Percentiles rank a stretch among this genome's conserved stretches.
These are phyloP conservation scores for Rhynchospora breviuscula DNA, from an alignment of 176 grass and related monocot genomes.

Conservation along the genomic window DNA sequence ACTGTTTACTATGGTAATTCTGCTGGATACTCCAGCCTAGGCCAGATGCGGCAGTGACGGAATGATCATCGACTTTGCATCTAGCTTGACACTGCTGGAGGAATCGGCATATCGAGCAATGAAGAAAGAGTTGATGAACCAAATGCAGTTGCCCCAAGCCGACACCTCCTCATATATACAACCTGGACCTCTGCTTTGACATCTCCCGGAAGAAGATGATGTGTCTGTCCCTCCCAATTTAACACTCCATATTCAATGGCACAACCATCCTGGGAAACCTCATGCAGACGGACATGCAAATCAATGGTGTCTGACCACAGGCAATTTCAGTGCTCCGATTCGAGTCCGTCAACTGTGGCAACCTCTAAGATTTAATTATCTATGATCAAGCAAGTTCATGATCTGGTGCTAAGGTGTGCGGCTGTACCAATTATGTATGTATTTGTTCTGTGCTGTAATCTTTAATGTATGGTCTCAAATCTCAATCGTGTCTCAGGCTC, in stretches of 20 bases:
- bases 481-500: no score
- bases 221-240: not conserved
- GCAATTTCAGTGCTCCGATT: no score
- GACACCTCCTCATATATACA: not conserved
- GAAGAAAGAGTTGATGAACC: not conserved
- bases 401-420: no score
- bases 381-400: no score
- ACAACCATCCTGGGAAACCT: no score
- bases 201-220: not conserved
- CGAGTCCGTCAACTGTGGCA: no score
- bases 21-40: not conserved
- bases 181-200: not conserved
- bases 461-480: no score
- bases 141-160: not conserved
- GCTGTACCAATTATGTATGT: no score
- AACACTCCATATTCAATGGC: not conserved
- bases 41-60: not conserved
- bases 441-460: no score
- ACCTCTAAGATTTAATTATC: no score
- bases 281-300: no score
- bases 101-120: not conserved
- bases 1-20: not conserved
- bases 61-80: not conserved
- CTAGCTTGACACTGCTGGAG: not conserved
- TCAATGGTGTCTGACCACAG: no score